A percentile compares a stretch with the other conserved stretches of the same genome.
These are phyloP conservation scores for Globisporangium middletonii DNA, from an alignment of 352 stramenopile species.

Conservation along the genomic window DNA sequence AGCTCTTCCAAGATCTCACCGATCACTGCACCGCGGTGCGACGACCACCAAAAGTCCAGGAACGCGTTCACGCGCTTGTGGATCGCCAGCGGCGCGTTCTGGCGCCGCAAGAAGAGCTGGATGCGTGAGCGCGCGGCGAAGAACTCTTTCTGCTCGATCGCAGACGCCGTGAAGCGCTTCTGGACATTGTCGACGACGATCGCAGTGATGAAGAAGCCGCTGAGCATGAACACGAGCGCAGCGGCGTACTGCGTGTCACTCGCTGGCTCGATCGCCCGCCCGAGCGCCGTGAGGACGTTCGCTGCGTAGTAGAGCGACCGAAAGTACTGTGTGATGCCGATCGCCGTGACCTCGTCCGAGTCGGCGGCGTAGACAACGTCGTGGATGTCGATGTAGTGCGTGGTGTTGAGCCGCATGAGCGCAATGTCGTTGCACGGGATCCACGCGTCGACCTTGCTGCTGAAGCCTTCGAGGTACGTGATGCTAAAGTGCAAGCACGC, in stretches of 20 bases:
- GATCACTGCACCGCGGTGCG: conserved; percentile 55
- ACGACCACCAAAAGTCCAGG: conserved; percentile 65
- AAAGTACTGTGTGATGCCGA: conserved; percentile 44
- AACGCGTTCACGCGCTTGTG: conserved; percentile 59
- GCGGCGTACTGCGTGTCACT: conserved; percentile 40
- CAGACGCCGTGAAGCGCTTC: conserved; percentile 57
- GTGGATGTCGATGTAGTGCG: conserved; percentile 22
- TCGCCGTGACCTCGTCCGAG: conserved; percentile 16
- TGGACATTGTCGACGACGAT: conserved; percentile 65
- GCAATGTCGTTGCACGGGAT: conserved; percentile 40
- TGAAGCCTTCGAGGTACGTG: conserved; percentile 39
- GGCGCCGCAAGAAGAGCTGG: conserved; percentile 55
- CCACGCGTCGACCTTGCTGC: conserved; percentile 28
- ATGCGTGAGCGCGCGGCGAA: conserved; percentile 47
- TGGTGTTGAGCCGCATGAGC: conserved; percentile 26
- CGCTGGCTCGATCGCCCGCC: conserved; percentile 36
- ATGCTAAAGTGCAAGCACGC: conserved; percentile 47
- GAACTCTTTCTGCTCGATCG: conserved; percentile 65
- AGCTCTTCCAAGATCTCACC: conserved; percentile 51
- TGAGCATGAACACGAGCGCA: conserved; percentile 61
- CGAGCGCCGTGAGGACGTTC: conserved; percentile 41
- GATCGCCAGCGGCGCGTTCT: conserved; percentile 43
- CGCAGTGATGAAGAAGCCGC: conserved; percentile 57
- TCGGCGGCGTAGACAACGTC: conserved; percentile 17
- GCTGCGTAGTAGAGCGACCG: conserved; percentile 53